These are phyloP conservation scores for Penicillium chermesinum DNA, from an alignment of 495 filamentous ascomycete species.

Conservation along the genomic window DNA sequence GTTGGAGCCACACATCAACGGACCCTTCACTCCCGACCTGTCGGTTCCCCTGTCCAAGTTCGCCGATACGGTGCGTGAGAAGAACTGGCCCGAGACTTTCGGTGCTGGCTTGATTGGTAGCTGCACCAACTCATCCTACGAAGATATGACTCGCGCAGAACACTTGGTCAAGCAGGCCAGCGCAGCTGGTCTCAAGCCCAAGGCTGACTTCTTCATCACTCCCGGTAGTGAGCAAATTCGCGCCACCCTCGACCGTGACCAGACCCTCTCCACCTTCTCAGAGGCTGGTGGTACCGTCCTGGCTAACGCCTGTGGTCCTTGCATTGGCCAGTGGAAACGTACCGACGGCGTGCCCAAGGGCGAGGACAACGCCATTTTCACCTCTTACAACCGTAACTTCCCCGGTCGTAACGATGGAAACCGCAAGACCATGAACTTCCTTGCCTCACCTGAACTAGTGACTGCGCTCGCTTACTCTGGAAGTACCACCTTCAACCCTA, in stretches of 20 bases:
- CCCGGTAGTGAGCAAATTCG: conserved; percentile 96
- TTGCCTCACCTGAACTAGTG: conserved; percentile 92
- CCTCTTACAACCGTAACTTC: conserved; percentile 98
- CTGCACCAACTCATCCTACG: conserved; percentile 97
- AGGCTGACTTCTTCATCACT: conserved; percentile 89
- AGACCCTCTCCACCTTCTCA: conserved; percentile 80
- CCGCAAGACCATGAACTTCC: conserved; percentile 94
- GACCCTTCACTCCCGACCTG: conserved; percentile 91
- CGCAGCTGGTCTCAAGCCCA: conserved; percentile 80
- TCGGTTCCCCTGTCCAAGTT: conserved; percentile 89
- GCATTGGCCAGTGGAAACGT: conserved; percentile 94
- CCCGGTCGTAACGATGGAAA: conserved; percentile 96
- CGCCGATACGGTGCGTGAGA: conserved; percentile 70
- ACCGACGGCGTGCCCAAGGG: conserved; percentile 79
- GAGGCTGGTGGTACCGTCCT: conserved; percentile 83
- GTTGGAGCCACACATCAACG: conserved; percentile 96
- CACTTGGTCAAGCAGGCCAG: conserved; percentile 84
- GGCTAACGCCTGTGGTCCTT: conserved; percentile 93
- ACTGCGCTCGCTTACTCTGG: conserved; percentile 94
- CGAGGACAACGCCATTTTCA: conserved; percentile 89
- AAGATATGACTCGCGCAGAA: conserved; percentile 96
- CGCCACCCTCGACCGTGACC: conserved; percentile 82
- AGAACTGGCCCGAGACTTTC: conserved; percentile 86
- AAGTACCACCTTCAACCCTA: conserved; percentile 90
- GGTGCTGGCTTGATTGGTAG: conserved; percentile 92